Base-by-base conservation (phyloP, 2,329 filamentous ascomycete genomes). In the Annulohypoxylon truncatum region DNA sequence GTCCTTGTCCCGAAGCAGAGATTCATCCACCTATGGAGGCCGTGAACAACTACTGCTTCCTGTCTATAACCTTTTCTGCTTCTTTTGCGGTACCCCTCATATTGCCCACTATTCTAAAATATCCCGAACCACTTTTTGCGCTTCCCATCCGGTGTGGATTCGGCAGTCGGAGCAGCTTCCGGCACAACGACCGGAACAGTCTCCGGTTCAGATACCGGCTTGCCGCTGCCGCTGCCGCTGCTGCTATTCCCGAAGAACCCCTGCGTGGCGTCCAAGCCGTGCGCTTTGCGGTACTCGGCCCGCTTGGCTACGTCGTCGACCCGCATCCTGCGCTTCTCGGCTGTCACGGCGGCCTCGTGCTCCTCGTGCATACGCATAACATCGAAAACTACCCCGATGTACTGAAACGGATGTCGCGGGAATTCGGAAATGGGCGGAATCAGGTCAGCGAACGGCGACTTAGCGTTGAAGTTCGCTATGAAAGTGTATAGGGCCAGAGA, bases 231-330 rank as follows among this genome's bases (percentile, higher is more conserved):
- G 33, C 33, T 72, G 56, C 40, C 77, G 52, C 38, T 31, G 9
- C 40, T 77, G 52, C 42, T 75, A 47, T 73, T 77, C 46, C 69
- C 69, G 58, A 71, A 73, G 50, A 75, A 65, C 6, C 75, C 72
- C 8, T 58, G 64, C 9, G 70, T 68, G 47, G 74, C 61, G 77
- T 94, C 90, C 75, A 97, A 79, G 8, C 93, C 94, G 82, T 97
- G 93, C 66, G 91, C 93, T 79, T 93, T 90, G 74, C 94, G 89
- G 80, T 93, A 99, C 79, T 92, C 89, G 66, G 87, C 87, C 74
- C 95, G 87, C 87, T 97, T 97, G 78, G 90, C 87, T 26, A 96
- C 90, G 81, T 99, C 96, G 71, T 97, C 93, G 60, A 93, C 85
- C 71, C 89, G 89, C 75, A 86, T 86, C 74, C 88, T 87, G 59